phyloP scores from a whole-genome alignment of 2,329 filamentous ascomycete genomes.

The Ramularia endophylla region DNA sequence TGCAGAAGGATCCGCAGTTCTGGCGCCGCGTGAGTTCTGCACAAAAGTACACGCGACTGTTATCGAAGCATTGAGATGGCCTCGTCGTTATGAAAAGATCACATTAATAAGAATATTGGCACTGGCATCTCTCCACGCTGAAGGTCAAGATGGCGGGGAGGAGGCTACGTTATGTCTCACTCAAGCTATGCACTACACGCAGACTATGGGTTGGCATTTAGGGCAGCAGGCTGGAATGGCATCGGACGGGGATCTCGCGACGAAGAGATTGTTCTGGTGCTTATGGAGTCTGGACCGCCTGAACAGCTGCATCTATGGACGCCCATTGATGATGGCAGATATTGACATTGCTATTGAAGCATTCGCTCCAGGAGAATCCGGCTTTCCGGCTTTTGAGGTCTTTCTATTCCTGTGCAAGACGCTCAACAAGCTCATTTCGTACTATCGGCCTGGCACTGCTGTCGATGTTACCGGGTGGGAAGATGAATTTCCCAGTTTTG shows the following conservation, averaged over 20 bases:
- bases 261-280: slow-evolving; percentile 46
- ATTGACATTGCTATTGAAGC: slow-evolving; percentile 41
- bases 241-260: slow-evolving; percentile 25
- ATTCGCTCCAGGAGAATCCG: slow-evolving; percentile 37
- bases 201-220: slow-evolving; percentile 45
- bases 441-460: slow-evolving; percentile 40
- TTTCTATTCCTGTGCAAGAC: slow-evolving; percentile 42
- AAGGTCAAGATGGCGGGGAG: slow-evolving; percentile 44
- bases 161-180: slow-evolving; percentile 39
- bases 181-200: slow-evolving; percentile 45
- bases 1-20: slow-evolving; percentile 27
- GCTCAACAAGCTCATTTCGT: slow-evolving; percentile 43
- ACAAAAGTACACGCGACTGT: slow-evolving; percentile 40
- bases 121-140: slow-evolving; percentile 42
- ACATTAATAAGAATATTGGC: slow-evolving; percentile 43
- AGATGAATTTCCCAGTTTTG: slow-evolving; percentile 29
- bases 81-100: slow-evolving; percentile 40
- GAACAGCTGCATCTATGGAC: slow-evolving; percentile 43
- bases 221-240: slow-evolving; percentile 23
- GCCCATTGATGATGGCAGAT: slow-evolving; percentile 44
- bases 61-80: slow-evolving; percentile 36
- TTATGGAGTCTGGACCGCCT: slow-evolving; percentile 45
- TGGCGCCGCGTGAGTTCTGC: slow-evolving; percentile 41
- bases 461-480: slow-evolving; percentile 42
- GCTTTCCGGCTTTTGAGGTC: slow-evolving; percentile 43